phyloP scores from a whole-genome alignment of 371 early-diverging fungal genomes.

The Apophysomyces elegans region DNA sequence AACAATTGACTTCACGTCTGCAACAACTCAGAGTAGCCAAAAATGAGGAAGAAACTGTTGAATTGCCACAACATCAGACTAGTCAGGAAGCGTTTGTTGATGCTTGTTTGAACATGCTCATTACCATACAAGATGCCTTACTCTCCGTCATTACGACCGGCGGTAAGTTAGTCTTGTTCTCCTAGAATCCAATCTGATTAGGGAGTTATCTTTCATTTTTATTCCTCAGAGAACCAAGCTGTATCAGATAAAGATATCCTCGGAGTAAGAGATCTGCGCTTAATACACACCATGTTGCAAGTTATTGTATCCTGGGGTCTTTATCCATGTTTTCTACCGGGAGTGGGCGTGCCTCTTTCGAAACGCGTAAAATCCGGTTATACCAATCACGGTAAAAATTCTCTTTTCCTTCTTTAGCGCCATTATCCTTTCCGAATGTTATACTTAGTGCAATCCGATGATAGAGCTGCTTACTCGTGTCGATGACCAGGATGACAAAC shows the following conservation, averaged over 20 bases:
- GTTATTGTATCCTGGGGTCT: conserved; percentile 72
- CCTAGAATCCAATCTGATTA: neutral
- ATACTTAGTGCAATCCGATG: no score
- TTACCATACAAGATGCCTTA: conserved; percentile 30
- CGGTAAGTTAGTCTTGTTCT: conserved; percentile 13
- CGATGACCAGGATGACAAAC: neutral
- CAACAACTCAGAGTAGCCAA: neutral
- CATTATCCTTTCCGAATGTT: no score
- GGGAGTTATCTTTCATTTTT: neutral
- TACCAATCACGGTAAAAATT: conserved; percentile 43
- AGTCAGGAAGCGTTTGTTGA: conserved; percentile 30
- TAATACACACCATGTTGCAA: conserved; percentile 69
- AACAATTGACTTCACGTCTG: conserved; percentile 16
- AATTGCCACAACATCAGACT: conserved; percentile 15
- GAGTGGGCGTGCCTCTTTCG: conserved; percentile 69
- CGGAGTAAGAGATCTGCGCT: conserved; percentile 65
- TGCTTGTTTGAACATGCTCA: conserved; percentile 31
- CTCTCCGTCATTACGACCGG: conserved; percentile 27
- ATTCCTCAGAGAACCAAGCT: conserved; percentile 7
- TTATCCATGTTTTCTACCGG: conserved; percentile 66
- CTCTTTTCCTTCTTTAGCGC: no score
- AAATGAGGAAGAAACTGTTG: neutral
- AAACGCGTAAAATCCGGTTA: conserved; percentile 62
- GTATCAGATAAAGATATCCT: conserved; percentile 47
- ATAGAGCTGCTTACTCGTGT: conserved; percentile 17